A percentile compares a stretch with the other conserved stretches of the same genome.
These are phyloP conservation scores for Crucibulum cyathiforme DNA, from an alignment of 1,284 basidiomycete genomes.

Conservation along the genomic window DNA sequence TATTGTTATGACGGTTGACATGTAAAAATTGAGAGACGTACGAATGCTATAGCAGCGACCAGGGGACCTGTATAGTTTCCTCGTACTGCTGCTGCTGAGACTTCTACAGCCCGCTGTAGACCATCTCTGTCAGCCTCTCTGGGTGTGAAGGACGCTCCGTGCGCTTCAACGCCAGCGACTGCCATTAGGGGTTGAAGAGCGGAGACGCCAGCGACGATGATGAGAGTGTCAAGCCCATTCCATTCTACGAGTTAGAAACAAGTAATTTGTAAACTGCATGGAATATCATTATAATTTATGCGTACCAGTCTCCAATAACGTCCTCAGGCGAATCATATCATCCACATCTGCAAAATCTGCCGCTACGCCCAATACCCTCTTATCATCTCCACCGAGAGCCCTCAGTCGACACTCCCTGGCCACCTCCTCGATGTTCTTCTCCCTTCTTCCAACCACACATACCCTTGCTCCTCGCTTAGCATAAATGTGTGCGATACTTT, in stretches of 20 bases:
- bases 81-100: constrained; percentile 57
- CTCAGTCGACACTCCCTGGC: constrained; percentile 60
- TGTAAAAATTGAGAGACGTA: constrained; percentile 39
- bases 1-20: constrained; percentile 1
- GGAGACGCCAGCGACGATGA: constrained; percentile 87
- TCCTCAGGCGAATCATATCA: constrained; percentile 73
- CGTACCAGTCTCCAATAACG: constrained; percentile 63
- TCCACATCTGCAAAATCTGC: constrained; percentile 74
- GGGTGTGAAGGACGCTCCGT: constrained; percentile 36
- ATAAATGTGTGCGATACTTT: constrained; percentile 75
- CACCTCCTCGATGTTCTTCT: constrained; percentile 63
- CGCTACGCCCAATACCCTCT: constrained; percentile 46
- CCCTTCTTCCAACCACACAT: constrained; percentile 78
- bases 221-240: constrained; percentile 72
- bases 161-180: constrained; percentile 66
- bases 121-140: constrained; percentile 52
- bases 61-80: constrained; percentile 74
- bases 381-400: constrained; percentile 1
- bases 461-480: constrained; percentile 76
- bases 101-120: constrained; percentile 57
- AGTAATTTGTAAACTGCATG: too few relatives aligned
- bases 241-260: too few relatives aligned
- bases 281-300: constrained; percentile 1
- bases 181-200: constrained; percentile 81
- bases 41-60: constrained; percentile 69